A percentile compares a stretch with the other conserved stretches of the same genome.
These are phyloP conservation scores for Kwoniella bestiolae DNA, from an alignment of 768 basidiomycete genomes.

Conservation along the genomic window DNA sequence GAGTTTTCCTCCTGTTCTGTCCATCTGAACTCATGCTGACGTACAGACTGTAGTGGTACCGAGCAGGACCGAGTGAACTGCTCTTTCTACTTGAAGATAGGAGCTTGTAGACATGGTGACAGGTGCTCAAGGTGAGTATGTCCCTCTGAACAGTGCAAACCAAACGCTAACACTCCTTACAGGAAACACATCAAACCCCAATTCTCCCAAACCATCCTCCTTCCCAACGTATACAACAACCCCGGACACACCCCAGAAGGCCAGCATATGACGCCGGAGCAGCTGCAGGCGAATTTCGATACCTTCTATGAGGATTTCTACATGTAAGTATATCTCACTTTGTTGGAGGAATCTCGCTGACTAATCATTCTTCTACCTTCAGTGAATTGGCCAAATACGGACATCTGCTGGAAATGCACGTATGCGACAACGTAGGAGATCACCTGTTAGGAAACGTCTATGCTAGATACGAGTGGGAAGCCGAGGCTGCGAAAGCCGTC, in stretches of 20 bases:
- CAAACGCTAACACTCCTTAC: constrained; percentile 82
- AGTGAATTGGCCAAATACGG: constrained; percentile 90
- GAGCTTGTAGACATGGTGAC: constrained; percentile 97
- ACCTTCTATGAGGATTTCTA: constrained; percentile 75
- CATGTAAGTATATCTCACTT: constrained; percentile 60
- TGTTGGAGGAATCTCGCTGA: constrained; percentile 11
- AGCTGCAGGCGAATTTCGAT: constrained; percentile 59
- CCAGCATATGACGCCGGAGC: constrained; percentile 76
- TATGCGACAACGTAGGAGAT: constrained; percentile 99
- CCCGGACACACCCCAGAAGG: constrained; percentile 72
- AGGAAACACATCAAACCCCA: constrained; percentile 94
- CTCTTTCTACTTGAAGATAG: constrained; percentile 99
- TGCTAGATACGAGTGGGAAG: constrained; percentile 97
- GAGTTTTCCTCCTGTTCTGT: constrained; percentile 27
- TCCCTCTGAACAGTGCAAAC: constrained; percentile 74
- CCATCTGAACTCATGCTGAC: not conserved
- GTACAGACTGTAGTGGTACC: constrained; percentile 49
- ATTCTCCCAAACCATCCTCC: constrained; percentile 93
- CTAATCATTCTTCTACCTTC: constrained; percentile 11
- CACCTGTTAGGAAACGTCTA: constrained; percentile 98
- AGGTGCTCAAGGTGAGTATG: constrained; percentile 75
- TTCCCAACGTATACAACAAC: constrained; percentile 98
- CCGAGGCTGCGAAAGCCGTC: constrained; percentile 90
- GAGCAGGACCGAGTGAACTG: constrained; percentile 83
- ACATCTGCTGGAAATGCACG: constrained; percentile 92